Percentiles rank a stretch among this genome's conserved stretches.
Evolutionary conservation across 495 filamentous ascomycete species (phyloP).

Genomic region (Penicillium canescens): DNA sequence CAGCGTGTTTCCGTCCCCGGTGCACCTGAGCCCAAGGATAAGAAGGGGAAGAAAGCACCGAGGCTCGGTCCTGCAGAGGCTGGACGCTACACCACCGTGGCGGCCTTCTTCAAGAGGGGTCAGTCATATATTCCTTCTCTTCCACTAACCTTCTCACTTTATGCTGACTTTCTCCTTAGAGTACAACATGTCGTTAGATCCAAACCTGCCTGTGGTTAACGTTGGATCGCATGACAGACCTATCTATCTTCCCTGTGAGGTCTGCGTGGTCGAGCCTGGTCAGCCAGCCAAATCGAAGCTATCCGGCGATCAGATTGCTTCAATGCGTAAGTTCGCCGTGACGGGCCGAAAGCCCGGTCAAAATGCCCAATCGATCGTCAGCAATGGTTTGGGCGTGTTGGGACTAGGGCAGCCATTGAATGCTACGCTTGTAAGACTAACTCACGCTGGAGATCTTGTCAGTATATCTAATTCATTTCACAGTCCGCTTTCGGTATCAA

Average conservation of each 20-base stretch:
- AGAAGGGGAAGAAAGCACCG: slow-evolving; percentile 24
- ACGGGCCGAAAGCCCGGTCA: slow-evolving; percentile 51
- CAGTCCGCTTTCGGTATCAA: slow-evolving; percentile 57
- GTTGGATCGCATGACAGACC: slow-evolving; percentile 60
- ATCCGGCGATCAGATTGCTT: slow-evolving; percentile 51
- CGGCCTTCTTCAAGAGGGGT: slow-evolving; percentile 51
- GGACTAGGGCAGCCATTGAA: slow-evolving; percentile 35
- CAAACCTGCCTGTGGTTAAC: slow-evolving; percentile 65
- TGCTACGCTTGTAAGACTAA: slow-evolving; percentile 27
- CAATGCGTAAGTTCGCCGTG: slow-evolving; percentile 72
- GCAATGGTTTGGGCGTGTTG: slow-evolving; percentile 50
- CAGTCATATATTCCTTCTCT: slow-evolving; percentile 17
- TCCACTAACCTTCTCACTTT: background rate
- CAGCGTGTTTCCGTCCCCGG: slow-evolving; percentile 2
- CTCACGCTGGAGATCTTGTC: background rate
- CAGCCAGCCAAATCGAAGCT: slow-evolving; percentile 62
- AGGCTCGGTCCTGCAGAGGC: slow-evolving; percentile 32
- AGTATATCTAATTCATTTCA: background rate
- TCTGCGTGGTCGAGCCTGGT: slow-evolving; percentile 63
- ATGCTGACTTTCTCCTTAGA: slow-evolving; percentile 22
- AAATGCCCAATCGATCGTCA: slow-evolving; percentile 67
- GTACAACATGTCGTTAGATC: slow-evolving; percentile 42
- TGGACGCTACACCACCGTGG: slow-evolving; percentile 49
- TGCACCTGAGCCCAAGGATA: slow-evolving; percentile 3
- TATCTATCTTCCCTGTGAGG: slow-evolving; percentile 65